phyloP scores from a whole-genome alignment of 257 asterid genomes.

The Perilla frutescens region DNA sequence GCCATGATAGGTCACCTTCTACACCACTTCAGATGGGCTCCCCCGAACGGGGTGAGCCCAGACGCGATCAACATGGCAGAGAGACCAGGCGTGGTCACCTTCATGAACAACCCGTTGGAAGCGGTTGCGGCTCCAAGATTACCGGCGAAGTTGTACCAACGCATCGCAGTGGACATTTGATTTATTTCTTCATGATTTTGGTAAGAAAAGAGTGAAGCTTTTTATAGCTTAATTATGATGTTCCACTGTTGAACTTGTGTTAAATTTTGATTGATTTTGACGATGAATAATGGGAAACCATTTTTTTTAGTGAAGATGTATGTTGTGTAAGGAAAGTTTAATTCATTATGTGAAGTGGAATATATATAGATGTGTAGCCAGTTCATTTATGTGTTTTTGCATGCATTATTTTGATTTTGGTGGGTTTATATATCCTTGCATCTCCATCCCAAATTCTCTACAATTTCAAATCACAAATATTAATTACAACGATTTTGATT shows the following conservation, averaged over 20 bases:
- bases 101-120: constrained; percentile 68
- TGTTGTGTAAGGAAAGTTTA: background rate
- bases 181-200: background rate
- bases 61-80: constrained; percentile 61
- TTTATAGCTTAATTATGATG: background rate
- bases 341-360: background rate
- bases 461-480: too few species aligned
- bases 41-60: constrained; percentile 47
- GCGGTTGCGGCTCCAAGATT: constrained; percentile 62
- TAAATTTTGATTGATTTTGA: background rate
- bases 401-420: background rate
- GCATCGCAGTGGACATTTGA: constrained; percentile 1
- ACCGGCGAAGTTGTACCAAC: constrained; percentile 29
- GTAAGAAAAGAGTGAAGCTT: background rate
- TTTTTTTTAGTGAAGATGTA: constrained; percentile 6
- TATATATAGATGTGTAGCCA: background rate
- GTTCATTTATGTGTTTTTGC: background rate
- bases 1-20: constrained; percentile 73
- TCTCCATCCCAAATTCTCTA: too few species aligned
- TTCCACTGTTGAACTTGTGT: background rate
- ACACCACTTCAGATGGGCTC: constrained; percentile 71
- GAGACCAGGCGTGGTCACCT: constrained; percentile 66
- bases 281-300: background rate
- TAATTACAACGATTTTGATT: too few species aligned
- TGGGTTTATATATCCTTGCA: too few species aligned